A percentile compares a stretch with the other conserved stretches of the same genome.
These are phyloP conservation scores for Bidens hawaiensis DNA, from an alignment of 140 eudicot genomes.

Conservation along the genomic window DNA sequence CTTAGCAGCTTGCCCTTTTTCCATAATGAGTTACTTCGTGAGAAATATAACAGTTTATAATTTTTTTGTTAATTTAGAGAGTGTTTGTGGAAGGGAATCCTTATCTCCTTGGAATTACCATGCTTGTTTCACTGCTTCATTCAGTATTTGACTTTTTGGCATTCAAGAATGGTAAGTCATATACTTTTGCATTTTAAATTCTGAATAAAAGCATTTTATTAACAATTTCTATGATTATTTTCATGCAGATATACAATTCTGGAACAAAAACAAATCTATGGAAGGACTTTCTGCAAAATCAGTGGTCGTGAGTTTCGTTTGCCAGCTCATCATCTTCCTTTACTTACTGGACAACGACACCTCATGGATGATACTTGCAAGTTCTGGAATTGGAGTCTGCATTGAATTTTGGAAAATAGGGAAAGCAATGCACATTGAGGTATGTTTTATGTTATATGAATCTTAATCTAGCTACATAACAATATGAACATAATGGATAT, in stretches of 20 bases:
- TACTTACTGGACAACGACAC: slow-evolving; percentile 89
- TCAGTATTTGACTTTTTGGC: slow-evolving; percentile 93
- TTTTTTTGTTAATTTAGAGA: slow-evolving; percentile 48
- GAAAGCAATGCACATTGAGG: slow-evolving; percentile 98
- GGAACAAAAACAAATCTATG: slow-evolving; percentile 97
- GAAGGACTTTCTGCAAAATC: slow-evolving; percentile 94
- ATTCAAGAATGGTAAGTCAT: slow-evolving; percentile 74
- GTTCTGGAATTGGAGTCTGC: slow-evolving; percentile 92
- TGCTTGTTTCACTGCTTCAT: slow-evolving; percentile 83
- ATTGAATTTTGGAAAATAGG: slow-evolving; percentile 98
- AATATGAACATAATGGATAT: no score
- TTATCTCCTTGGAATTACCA: slow-evolving; percentile 70
- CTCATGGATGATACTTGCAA: slow-evolving; percentile 95
- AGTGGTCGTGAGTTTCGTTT: slow-evolving; percentile 70
- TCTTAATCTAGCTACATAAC: neutral
- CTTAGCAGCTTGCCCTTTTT: no score
- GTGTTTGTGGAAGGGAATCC: slow-evolving; percentile 98
- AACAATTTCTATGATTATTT: neutral
- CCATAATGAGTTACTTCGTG: neutral
- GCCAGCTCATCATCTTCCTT: slow-evolving; percentile 83
- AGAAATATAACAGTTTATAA: neutral
- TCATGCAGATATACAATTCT: slow-evolving; percentile 77
- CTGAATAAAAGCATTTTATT: neutral
- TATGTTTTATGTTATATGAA: slow-evolving; percentile 11
- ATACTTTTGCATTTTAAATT: neutral